Base-by-base conservation (phyloP, 2,329 filamentous ascomycete genomes). In the Monilinia laxa region DNA sequence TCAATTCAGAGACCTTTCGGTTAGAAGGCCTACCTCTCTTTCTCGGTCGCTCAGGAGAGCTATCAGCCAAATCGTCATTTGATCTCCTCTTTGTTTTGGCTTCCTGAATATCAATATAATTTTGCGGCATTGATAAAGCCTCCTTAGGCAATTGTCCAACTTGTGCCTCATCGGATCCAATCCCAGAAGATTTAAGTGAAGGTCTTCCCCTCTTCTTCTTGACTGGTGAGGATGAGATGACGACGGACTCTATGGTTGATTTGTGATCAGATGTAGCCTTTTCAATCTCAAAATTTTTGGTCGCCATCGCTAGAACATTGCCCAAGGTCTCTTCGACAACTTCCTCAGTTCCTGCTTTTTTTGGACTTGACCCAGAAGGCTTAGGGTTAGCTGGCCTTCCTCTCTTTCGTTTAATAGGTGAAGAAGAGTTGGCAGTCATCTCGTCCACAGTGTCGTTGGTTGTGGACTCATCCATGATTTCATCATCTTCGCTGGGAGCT, bases 131-230 rank as follows among this genome's bases (percentile, higher is more conserved):
- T 18, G 45, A 23, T 62, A 45, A 62, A 25, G 16, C 1, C n/a
- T 49, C 45, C 20, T 60, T 16, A 0, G 14, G 47, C 28, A 25
- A 51, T 23, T 62, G 28, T 0, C 25, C 23, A 51, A 18, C 23
- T 3, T 65, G 54, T 51, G n/a, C 4, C 12, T 49, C 4, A n/a
- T 57, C 58, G 18, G 45, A 20, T 10, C 16, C 31, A 25, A 62
- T 38, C 11, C 23, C 23, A 28, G 60, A 63, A 54, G 51, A 40
- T 42, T 63, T 63, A 3, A 23, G 31, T 31, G 38, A 11, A 28
- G 49, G 35, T 31, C 60, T 63, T 55, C 49, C 60, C 18, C 49
- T 63, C 49, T 55, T 63, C 16, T 38, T 55, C 25, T 63, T 55
- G 31, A 6, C 60, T 16, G 23, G 42, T 23, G 60, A 31, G 23